A percentile compares a stretch with the other conserved stretches of the same genome.
Evolutionary conservation across 169 alveolate species (phyloP).

Genomic region (Amoebophrya sp.): DNA sequence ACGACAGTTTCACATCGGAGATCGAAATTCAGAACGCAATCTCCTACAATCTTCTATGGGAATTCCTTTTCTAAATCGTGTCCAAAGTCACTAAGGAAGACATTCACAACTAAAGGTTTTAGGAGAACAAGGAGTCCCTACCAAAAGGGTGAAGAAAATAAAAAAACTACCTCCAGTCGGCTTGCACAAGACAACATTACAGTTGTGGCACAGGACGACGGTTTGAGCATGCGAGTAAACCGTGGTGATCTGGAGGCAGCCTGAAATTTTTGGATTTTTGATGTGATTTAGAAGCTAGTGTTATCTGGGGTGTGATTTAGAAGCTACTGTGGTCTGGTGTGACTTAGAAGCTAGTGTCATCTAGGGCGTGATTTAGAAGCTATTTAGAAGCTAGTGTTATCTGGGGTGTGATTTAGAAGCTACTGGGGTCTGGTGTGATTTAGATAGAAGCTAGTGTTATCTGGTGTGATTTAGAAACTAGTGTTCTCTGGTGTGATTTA

Average conservation of each 20-base stretch:
- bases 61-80: no score
- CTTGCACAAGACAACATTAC: conserved; percentile 85
- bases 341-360: background rate
- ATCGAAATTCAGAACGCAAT: no score
- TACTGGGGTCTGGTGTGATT: background rate
- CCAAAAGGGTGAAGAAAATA: no score
- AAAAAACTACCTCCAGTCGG: conserved; percentile 99
- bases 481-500: background rate
- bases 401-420: background rate
- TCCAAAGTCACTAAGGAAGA: no score
- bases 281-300: background rate
- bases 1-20: no score
- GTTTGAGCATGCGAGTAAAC: conserved; percentile 90
- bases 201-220: conserved; percentile 82
- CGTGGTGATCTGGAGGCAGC: conserved; percentile 87
- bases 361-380: background rate
- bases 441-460: background rate
- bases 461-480: background rate
- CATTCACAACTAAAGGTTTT: no score
- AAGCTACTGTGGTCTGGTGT: background rate
- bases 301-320: background rate
- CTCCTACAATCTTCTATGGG: no score
- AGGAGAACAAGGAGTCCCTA: no score
- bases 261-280: background rate
- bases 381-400: background rate